Evolutionary conservation across 768 basidiomycete genomes (phyloP).

Genomic region (Collybia nuda): DNA sequence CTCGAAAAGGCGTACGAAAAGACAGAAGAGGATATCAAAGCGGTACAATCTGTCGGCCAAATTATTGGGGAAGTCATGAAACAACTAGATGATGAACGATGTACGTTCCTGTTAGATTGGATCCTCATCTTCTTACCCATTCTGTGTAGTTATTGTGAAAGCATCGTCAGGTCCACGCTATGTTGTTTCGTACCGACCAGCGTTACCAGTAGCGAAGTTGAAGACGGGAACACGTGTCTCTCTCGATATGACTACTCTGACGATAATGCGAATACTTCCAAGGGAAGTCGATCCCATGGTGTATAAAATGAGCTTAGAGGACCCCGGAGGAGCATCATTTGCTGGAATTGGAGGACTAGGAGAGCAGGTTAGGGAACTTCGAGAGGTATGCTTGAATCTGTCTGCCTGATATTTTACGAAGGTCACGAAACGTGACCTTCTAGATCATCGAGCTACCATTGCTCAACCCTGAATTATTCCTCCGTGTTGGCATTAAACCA

Average conservation of each 20-base stretch:
- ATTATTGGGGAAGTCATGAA: slow-evolving; percentile 99
- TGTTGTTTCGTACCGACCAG: slow-evolving; percentile 94
- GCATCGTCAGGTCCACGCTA: slow-evolving; percentile 98
- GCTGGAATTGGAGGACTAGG: slow-evolving; percentile 95
- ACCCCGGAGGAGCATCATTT: slow-evolving; percentile 93
- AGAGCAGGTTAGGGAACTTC: slow-evolving; percentile 94
- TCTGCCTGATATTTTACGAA: background rate
- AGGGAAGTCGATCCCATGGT: slow-evolving; percentile 97
- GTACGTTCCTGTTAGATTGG: slow-evolving; percentile 46
- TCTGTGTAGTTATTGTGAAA: slow-evolving; percentile 86
- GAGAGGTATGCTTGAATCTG: slow-evolving; percentile 62
- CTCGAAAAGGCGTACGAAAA: slow-evolving; percentile 88
- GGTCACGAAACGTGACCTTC: background rate
- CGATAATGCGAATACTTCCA: slow-evolving; percentile 97
- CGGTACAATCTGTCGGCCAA: slow-evolving; percentile 97
- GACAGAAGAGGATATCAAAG: slow-evolving; percentile 99
- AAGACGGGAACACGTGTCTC: slow-evolving; percentile 95
- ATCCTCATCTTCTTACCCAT: slow-evolving; percentile 1
- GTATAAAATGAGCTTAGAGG: slow-evolving; percentile 99
- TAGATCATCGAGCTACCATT: slow-evolving; percentile 96
- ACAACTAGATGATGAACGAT: slow-evolving; percentile 96
- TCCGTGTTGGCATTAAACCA: slow-evolving; percentile 94
- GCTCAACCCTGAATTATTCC: slow-evolving; percentile 90
- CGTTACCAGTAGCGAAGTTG: slow-evolving; percentile 88
- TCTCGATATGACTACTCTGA: slow-evolving; percentile 98